Evolutionary conservation across 1,284 basidiomycete species (phyloP), one percentile per base, ranked within the genome.

Genomic region (Caloboletus inedulis): DNA sequence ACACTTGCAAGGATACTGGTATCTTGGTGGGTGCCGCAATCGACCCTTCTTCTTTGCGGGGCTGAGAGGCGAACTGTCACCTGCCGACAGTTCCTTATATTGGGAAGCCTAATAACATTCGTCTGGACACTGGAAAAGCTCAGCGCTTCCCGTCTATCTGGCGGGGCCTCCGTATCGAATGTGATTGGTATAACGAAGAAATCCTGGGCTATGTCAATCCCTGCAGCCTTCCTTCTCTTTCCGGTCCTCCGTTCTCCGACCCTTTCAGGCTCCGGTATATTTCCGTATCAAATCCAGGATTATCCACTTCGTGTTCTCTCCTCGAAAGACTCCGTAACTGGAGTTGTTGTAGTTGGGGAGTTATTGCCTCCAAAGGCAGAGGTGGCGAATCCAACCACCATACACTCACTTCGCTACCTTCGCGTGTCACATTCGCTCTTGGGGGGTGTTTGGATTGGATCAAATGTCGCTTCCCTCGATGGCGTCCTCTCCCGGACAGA

Each of bases 351-450:
- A 2, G 91, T 95, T 7, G 92, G 82, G 18, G 89, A 95, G 60
- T 74, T 82, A 31, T 64, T 84, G 3, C 72, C 76, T 37, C 74
- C 72, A 3, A 33, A 47, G 8, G 19, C 33, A 30, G 70, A 69
- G 35, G 58, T 62, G 14, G 61, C 66, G 16, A 58, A 59, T 49
- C 47, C 58, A 35, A 65, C 48, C 41, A 59, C 36, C 18, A 59
- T 78, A 54, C 77, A 82, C 56, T 82, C 83, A 8, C 76, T 90
- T 56, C 79, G 94, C 41, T 95, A 89, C 65, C 73, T 98, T 36
- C 81, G 94, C 14, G 91, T 86, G 29, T 91, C 92, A 42, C 92
- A 96, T 69, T 92, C 90, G 3, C 76, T 97, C 19, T 74, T 98
- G 4, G 94, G 94, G 3, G 94, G 94, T 3, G 81, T 89, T 42